Percentiles rank a stretch among this genome's conserved stretches.
These are phyloP conservation scores for Sanguinoderma infundibulare DNA, from an alignment of 1,284 basidiomycete genomes.

Conservation along the genomic window DNA sequence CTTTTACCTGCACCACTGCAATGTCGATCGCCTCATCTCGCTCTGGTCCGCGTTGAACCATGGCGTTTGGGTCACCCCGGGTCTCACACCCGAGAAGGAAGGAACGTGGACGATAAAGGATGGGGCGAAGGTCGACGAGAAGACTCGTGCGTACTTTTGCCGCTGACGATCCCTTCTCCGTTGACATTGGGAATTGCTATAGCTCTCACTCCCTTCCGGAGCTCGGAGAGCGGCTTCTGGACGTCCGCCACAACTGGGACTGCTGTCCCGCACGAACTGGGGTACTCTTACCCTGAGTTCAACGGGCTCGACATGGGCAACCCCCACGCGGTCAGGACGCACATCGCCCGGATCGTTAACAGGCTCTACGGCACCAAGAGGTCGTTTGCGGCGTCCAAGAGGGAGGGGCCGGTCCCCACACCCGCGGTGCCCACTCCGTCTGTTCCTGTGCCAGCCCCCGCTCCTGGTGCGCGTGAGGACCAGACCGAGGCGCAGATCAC, in stretches of 20 bases:
- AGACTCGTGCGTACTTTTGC: conserved; percentile 37
- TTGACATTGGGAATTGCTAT: background rate
- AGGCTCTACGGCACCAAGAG: conserved; percentile 32
- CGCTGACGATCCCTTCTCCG: background rate
- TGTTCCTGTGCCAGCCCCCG: background rate
- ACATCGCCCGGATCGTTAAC: conserved; percentile 40
- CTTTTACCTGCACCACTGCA: conserved; percentile 53
- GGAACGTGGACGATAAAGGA: conserved; percentile 43
- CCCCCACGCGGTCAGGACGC: conserved; percentile 32
- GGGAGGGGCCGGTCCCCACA: too few species aligned
- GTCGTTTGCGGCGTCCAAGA: too few species aligned
- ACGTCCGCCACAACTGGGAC: conserved; percentile 29
- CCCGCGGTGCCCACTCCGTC: background rate
- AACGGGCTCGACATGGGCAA: conserved; percentile 40
- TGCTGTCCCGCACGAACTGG: conserved; percentile 29
- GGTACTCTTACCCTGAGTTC: conserved; percentile 53
- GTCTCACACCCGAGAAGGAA: conserved; percentile 34
- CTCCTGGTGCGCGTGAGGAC: background rate
- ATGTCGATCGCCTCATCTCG: conserved; percentile 52
- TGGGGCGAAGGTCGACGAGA: conserved; percentile 35
- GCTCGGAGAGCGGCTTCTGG: conserved; percentile 37
- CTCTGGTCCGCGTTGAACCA: conserved; percentile 50
- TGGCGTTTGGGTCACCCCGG: conserved; percentile 40
- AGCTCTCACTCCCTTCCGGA: conserved; percentile 40
- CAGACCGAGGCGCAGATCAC: background rate